Percentiles rank a stretch among this genome's conserved stretches.
These are phyloP conservation scores for Amanita jacksonii DNA, from an alignment of 768 basidiomycete genomes.

Conservation along the genomic window DNA sequence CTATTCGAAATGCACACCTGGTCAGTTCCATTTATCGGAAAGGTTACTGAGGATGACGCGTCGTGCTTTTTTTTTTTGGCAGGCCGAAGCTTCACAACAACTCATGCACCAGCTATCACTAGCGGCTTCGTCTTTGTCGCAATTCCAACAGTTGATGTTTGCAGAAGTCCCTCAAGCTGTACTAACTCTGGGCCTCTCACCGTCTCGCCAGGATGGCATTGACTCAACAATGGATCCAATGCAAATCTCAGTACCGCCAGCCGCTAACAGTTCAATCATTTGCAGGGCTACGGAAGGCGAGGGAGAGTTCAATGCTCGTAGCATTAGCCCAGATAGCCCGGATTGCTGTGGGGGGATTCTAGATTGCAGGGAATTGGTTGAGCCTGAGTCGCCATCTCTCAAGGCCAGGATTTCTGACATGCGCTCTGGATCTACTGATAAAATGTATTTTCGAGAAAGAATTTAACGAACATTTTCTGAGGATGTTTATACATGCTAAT, in stretches of 20 bases:
- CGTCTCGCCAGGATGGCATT: slow-evolving; percentile 10
- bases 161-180: slow-evolving; percentile 22
- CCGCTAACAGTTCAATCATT: neutral
- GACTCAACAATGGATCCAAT: slow-evolving; percentile 1
- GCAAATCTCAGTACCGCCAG: neutral
- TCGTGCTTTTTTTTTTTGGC: too few relatives aligned
- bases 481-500: too few relatives aligned
- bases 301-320: slow-evolving; percentile 9
- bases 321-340: slow-evolving; percentile 21
- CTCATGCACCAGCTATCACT: slow-evolving; percentile 38
- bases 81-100: slow-evolving; percentile 46
- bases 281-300: neutral
- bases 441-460: too few relatives aligned
- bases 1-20: slow-evolving; percentile 17
- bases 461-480: too few relatives aligned
- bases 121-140: slow-evolving; percentile 39
- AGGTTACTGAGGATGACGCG: slow-evolving; percentile 10
- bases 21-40: slow-evolving; percentile 17
- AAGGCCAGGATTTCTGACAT: slow-evolving; percentile 19
- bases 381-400: slow-evolving; percentile 13
- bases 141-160: slow-evolving; percentile 42
- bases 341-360: slow-evolving; percentile 44
- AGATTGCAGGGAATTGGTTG: slow-evolving; percentile 34
- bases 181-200: slow-evolving; percentile 19
- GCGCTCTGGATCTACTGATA: slow-evolving; percentile 19